A percentile compares a stretch with the other conserved stretches of the same genome.
phyloP scores from a whole-genome alignment of 805 yeast genomes.

The Wickerhamiella domercqiae region DNA sequence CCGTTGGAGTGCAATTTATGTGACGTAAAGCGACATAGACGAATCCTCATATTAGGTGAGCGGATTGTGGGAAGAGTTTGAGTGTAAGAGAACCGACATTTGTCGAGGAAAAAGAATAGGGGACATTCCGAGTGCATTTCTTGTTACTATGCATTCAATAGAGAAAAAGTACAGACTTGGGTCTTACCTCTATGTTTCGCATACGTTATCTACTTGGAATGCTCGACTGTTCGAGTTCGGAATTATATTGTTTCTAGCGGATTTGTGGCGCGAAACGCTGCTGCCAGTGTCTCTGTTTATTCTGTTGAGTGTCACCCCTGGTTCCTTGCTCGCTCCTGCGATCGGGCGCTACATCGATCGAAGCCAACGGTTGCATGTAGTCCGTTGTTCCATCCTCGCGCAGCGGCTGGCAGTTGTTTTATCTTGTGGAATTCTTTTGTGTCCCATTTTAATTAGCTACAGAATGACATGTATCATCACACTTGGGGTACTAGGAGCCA shows the following conservation, averaged over 20 bases:
- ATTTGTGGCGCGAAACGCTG: slow-evolving; percentile 24
- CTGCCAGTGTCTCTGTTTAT: slow-evolving; percentile 27
- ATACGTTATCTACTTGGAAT: slow-evolving; percentile 28
- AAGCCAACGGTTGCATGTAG: slow-evolving; percentile 21
- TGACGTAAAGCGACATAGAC: no score
- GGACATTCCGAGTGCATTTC: no score
- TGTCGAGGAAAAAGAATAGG: no score
- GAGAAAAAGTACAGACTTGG: no score
- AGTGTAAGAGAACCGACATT: no score
- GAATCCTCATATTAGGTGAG: no score
- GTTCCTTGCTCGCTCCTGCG: slow-evolving; percentile 10
- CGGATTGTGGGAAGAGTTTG: no score
- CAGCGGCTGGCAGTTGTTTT: slow-evolving; percentile 22
- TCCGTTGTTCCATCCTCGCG: slow-evolving; percentile 23
- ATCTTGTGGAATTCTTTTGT: slow-evolving; percentile 17
- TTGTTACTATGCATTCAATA: no score
- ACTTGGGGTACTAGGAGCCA: slow-evolving; percentile 23
- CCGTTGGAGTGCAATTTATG: no score
- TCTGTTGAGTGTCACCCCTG: slow-evolving; percentile 17
- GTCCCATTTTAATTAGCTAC: no score
- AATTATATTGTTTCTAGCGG: slow-evolving; percentile 24
- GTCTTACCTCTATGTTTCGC: slow-evolving; percentile 25
- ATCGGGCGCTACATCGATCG: slow-evolving; percentile 23
- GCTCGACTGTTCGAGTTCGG: slow-evolving; percentile 28
- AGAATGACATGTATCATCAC: no score